These are phyloP conservation scores for Aspergillus hiratsukae DNA, from an alignment of 2,329 filamentous ascomycete species.

Conservation along the genomic window DNA sequence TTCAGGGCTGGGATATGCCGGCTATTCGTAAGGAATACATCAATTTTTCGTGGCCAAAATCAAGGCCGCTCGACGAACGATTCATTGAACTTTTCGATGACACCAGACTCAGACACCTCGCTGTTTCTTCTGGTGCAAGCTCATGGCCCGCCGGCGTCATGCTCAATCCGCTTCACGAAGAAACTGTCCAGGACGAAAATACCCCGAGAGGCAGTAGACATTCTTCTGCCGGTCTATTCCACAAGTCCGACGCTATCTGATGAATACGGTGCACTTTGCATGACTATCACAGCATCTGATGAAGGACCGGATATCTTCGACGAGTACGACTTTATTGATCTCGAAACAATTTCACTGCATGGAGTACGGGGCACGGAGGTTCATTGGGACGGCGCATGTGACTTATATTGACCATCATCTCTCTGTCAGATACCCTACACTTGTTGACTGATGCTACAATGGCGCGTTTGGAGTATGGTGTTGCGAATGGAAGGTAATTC, in stretches of 20 bases:
- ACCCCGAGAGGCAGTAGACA: conserved; percentile 4
- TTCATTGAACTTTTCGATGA: conserved; percentile 26
- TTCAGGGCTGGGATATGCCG: conserved; percentile 62
- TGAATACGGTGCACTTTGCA: background rate
- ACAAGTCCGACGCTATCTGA: background rate
- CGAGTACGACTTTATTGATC: background rate
- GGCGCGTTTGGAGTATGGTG: background rate
- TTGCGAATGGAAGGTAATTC: background rate
- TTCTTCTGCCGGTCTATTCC: conserved; percentile 2
- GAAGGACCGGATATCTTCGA: background rate
- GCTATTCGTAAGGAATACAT: conserved; percentile 69
- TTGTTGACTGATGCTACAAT: background rate
- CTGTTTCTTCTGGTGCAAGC: conserved; percentile 13
- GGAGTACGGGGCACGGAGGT: background rate
- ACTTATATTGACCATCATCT: background rate
- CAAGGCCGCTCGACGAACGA: conserved; percentile 35
- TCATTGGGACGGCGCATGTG: background rate
- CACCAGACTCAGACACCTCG: conserved; percentile 16
- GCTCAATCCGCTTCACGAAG: conserved; percentile 2
- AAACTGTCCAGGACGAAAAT: conserved; percentile 4
- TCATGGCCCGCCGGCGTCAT: conserved; percentile 9
- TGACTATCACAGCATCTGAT: background rate
- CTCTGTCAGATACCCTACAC: background rate
- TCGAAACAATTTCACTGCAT: background rate
- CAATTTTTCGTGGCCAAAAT: conserved; percentile 52